Evolutionary conservation across 768 basidiomycete species (phyloP), one percentile per base, ranked within the genome.

Genomic region (Mycena alexandri): DNA sequence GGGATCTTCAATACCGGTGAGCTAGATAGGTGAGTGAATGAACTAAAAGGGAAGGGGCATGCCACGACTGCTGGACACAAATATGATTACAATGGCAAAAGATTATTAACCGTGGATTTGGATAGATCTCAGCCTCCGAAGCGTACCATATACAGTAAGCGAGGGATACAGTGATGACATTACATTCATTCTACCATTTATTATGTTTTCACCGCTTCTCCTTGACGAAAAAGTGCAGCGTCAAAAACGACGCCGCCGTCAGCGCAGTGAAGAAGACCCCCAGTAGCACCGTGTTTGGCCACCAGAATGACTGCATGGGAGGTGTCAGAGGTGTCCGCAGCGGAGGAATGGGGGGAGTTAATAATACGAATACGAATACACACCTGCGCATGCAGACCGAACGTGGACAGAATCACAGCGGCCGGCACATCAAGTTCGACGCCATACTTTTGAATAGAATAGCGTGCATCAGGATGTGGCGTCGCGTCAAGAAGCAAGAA

Each of bases 361-460:
- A 24, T 25, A 25, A 47, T n/a, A 71, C 78, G 33, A 25, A 47
- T n/a, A 71, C 78, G 19, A 29, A 44, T 21, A 71, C 78, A 16
- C 72, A 85, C 93, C 84, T 95, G 94, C 29, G 96, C 91, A 65
- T 90, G 87, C 58, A 99, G 88, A 7, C 98, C 98, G 72, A 99
- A 99, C 29, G 92, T 90, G 10, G 95, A 96, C 22, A 99, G 82
- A 73, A 99, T 98, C 3, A 95, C 93, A 0, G 98, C 97, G 7
- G 96, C 95, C 1, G 98, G 97, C 0, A 99, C 91, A 74, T 99
- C 96, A 48, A 99, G 84, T 74, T 99, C 98, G 3, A 99, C 93
- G 33, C 98, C 98, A 77, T 96, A 98, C 93, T 98, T 22, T 52
- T n/a, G n/a, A n/a, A n/a, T n/a, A n/a, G 29, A 29, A 61, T 25